Evolutionary conservation across 345 rosid species (phyloP).

Genomic region (Stellera chamaejasme): DNA sequence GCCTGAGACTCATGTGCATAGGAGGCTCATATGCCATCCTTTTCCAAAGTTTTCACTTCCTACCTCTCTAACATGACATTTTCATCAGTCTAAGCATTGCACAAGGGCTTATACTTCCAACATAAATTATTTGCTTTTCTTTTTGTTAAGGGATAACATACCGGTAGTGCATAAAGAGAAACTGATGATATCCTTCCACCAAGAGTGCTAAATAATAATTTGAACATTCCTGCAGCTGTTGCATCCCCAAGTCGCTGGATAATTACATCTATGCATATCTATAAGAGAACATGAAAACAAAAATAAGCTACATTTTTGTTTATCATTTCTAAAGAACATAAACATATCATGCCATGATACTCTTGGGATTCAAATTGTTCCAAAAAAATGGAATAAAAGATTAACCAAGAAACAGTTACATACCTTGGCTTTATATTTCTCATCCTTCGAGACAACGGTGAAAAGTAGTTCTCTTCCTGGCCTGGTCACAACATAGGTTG

Average conservation of each 20-base stretch:
- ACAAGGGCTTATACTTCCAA: no score
- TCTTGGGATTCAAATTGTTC: not conserved
- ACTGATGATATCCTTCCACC: slow-evolving; percentile 56
- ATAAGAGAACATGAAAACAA: slow-evolving; percentile 9
- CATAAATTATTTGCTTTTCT: no score
- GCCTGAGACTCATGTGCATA: no score
- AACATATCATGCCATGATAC: not conserved
- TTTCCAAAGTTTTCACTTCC: no score
- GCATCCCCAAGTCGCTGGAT: slow-evolving; percentile 97
- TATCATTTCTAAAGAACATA: slow-evolving; percentile 4
- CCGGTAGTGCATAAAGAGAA: slow-evolving; percentile 76
- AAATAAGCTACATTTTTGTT: slow-evolving; percentile 4
- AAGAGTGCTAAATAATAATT: slow-evolving; percentile 57
- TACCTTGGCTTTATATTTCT: slow-evolving; percentile 95
- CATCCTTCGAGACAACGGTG: slow-evolving; percentile 86
- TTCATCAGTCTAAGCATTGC: no score
- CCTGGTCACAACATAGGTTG: slow-evolving; percentile 75
- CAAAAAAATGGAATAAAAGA: not conserved
- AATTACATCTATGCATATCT: slow-evolving; percentile 87
- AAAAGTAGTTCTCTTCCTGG: slow-evolving; percentile 93
- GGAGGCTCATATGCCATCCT: no score
- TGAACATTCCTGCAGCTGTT: slow-evolving; percentile 83
- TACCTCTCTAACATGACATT: no score
- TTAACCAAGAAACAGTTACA: slow-evolving; percentile 8
- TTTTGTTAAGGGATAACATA: slow-evolving; percentile 18